phyloP scores from a whole-genome alignment of 805 yeast species.

The Kodamaea nitidulidarum region DNA sequence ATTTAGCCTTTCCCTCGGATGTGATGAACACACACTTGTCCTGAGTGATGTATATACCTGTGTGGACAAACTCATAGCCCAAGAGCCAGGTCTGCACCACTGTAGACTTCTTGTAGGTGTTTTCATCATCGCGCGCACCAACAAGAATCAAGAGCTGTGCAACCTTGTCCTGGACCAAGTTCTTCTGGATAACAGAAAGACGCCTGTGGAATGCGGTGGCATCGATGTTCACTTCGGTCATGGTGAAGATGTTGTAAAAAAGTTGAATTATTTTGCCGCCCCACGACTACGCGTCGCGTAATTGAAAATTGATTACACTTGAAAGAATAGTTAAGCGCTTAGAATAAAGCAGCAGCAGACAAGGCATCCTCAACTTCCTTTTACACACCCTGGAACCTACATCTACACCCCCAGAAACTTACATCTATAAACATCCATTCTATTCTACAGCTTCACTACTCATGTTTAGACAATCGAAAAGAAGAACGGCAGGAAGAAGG shows the following conservation, averaged over 20 bases:
- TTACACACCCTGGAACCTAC: no score
- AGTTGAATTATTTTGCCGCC: neutral
- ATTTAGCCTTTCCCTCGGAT: slow-evolving; percentile 79
- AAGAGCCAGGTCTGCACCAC: slow-evolving; percentile 86
- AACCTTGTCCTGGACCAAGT: slow-evolving; percentile 22
- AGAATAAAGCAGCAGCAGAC: no score
- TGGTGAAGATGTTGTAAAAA: slow-evolving; percentile 15
- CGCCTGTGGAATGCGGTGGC: slow-evolving; percentile 50
- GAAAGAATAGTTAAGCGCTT: neutral
- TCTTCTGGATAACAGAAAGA: slow-evolving; percentile 38
- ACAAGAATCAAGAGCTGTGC: slow-evolving; percentile 53
- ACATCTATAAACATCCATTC: no score
- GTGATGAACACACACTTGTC: slow-evolving; percentile 65
- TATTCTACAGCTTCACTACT: no score
- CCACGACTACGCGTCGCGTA: slow-evolving; percentile 3
- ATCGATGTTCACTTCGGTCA: slow-evolving; percentile 62
- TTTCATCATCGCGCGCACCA: slow-evolving; percentile 84
- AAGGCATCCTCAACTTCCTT: no score
- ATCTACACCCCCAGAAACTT: no score
- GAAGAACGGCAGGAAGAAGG: slow-evolving; percentile 69
- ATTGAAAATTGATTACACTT: neutral
- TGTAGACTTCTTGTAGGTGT: slow-evolving; percentile 85
- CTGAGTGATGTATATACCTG: slow-evolving; percentile 62
- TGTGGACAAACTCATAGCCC: slow-evolving; percentile 95
- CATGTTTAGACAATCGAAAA: slow-evolving; percentile 72